Conservation (phyloP, 2,329 filamentous ascomycete species). For the Cordyceps tenuipes region DNA sequence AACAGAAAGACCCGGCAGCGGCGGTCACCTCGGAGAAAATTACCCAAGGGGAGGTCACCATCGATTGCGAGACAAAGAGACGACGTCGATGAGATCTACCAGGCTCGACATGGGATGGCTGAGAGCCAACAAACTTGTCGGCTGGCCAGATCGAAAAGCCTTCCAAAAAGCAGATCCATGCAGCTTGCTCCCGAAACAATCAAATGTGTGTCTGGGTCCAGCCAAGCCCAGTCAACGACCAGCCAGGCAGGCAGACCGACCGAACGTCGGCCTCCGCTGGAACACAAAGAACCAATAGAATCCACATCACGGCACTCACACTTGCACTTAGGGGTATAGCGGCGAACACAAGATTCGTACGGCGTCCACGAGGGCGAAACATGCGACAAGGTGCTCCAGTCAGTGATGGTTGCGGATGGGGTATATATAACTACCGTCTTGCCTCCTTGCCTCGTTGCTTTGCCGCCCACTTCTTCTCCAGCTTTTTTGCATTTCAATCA, state of each 20-base stretch:
- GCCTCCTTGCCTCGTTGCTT: neutral
- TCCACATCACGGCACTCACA: constrained; percentile 29
- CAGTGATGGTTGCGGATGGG: neutral
- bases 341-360: constrained; percentile 14
- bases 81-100: neutral
- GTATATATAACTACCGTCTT: constrained; percentile 8
- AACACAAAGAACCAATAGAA: constrained; percentile 9
- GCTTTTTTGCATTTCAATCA: neutral
- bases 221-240: neutral
- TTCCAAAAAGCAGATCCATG: neutral
- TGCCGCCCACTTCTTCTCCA: neutral
- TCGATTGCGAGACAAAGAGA: neutral
- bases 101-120: neutral
- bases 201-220: constrained; percentile 4
- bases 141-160: neutral
- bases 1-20: neutral
- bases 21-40: neutral
- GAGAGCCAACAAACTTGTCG: neutral
- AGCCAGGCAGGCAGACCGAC: neutral
- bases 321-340: constrained; percentile 53
- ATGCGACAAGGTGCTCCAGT: neutral
- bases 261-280: constrained; percentile 7
- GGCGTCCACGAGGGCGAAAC: constrained; percentile 4
- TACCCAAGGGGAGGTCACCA: neutral
- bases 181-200: neutral